Percentiles rank a stretch among this genome's conserved stretches.
Conservation (phyloP, 1,284 basidiomycete genomes). For the Butyriboletus pseudospeciosus region DNA sequence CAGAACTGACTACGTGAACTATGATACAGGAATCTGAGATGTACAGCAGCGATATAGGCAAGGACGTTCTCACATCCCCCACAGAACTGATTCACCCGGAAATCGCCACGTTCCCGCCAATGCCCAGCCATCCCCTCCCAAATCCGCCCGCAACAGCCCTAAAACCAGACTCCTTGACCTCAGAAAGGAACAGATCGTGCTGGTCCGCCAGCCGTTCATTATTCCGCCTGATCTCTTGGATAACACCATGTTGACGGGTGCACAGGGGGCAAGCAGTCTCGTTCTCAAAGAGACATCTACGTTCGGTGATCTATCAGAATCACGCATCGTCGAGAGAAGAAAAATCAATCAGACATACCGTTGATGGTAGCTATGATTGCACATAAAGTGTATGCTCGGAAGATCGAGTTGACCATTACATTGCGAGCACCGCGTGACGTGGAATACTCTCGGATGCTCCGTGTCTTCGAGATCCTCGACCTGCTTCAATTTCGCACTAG, state of each 20-base stretch:
- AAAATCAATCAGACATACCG: slow-evolving; percentile 44
- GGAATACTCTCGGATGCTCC: slow-evolving; percentile 81
- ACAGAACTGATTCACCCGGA: slow-evolving; percentile 1
- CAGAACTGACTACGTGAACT: too few relatives aligned
- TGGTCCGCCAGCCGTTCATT: slow-evolving; percentile 80
- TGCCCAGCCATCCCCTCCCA: slow-evolving; percentile 66
- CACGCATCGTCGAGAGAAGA: not conserved
- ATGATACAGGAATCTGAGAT: not conserved
- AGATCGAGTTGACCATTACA: slow-evolving; percentile 88
- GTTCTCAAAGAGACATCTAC: slow-evolving; percentile 76
- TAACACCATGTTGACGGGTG: slow-evolving; percentile 80
- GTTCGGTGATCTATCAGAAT: not conserved
- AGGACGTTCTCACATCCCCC: not conserved
- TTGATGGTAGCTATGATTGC: slow-evolving; percentile 95
- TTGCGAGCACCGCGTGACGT: slow-evolving; percentile 85
- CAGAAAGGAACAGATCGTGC: slow-evolving; percentile 84
- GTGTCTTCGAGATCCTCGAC: slow-evolving; percentile 77
- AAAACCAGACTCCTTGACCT: slow-evolving; percentile 84
- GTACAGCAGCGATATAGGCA: not conserved
- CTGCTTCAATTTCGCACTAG: slow-evolving; percentile 74
- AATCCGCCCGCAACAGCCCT: slow-evolving; percentile 78
- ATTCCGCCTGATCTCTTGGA: slow-evolving; percentile 81
- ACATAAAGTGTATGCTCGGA: slow-evolving; percentile 97
- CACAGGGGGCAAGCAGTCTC: slow-evolving; percentile 89
- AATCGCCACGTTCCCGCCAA: slow-evolving; percentile 8